Evolutionary conservation across 2,329 filamentous ascomycete species (phyloP).

Genomic region (Fusarium sp.): DNA sequence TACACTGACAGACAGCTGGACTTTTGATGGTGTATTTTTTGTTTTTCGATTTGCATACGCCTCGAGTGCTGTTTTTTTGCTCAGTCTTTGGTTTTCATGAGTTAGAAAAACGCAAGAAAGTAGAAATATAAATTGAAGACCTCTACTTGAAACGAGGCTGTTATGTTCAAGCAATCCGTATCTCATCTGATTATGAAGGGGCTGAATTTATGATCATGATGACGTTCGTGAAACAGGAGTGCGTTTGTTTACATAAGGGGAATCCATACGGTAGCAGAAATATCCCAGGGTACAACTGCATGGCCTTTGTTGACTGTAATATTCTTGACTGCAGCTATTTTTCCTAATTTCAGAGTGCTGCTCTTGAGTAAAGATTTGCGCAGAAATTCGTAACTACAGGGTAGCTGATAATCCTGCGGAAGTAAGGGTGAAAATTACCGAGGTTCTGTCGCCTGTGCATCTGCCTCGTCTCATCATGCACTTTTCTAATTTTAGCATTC

Average conservation of each 20-base stretch:
- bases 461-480: not conserved
- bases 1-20: slow-evolving; percentile 24
- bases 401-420: not conserved
- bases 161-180: not conserved
- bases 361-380: too few species aligned
- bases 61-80: slow-evolving; percentile 12
- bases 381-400: not conserved
- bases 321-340: too few species aligned
- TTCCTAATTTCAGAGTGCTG: too few species aligned
- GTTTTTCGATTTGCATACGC: slow-evolving; percentile 12
- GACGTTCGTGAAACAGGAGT: not conserved
- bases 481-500: not conserved
- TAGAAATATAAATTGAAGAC: slow-evolving; percentile 15
- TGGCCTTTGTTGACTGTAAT: too few species aligned
- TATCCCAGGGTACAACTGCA: not conserved
- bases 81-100: not conserved
- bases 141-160: not conserved
- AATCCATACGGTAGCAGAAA: not conserved
- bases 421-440: not conserved
- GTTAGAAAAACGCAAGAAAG: not conserved
- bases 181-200: not conserved
- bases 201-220: not conserved
- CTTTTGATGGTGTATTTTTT: slow-evolving; percentile 28
- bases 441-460: not conserved
- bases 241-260: not conserved